Base-by-base conservation (phyloP, 768 basidiomycete species). In the Tylopilus rubrobrunneus region DNA sequence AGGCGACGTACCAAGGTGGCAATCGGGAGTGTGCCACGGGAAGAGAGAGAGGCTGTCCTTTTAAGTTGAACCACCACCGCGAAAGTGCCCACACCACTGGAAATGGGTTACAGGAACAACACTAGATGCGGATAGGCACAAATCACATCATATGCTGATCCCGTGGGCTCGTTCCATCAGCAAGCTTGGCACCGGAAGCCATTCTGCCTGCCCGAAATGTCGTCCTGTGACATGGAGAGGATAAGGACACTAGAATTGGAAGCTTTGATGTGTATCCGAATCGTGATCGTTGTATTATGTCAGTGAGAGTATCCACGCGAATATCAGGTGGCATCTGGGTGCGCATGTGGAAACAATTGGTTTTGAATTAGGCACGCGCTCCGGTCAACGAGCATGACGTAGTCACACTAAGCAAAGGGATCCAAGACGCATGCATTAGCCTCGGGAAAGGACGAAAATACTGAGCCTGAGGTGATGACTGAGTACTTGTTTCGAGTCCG, bases 261-360 rank as follows among this genome's bases (percentile, higher is more conserved):
- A 56, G 52, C 56, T 59, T 61, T 56, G 50, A 55, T 58, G 12
- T 37, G 33, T 12, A 56, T 48, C 45, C 4, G 3, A 5, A 25
- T 25, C 25, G 52, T 49, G 55, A 58, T 55, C 49, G 53, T 42
- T 43, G 48, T 17, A 34, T 53, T 50, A 47, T 51, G 19, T 48
- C 31, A 52, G 53, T 48, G 53, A 48, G 61, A 63, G 58, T 14
- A 21, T 23, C 53, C 55, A 58, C 53, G 53, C 58, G 55, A 55
- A 44, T 34, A 39, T 56, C 61, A 56, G 56, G 54, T 57, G 52
- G 44, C 23, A 40, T 49, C 47, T 40, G 21, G 29, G 33, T 41
- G 52, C 39, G 23, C 23, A 40, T 51, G 52, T 43, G 57, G 49
- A 48, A 55, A 48, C n/a, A 33, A 28, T 48, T 21, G 46, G 29